Evolutionary conservation across 2,329 filamentous ascomycete genomes (phyloP), one percentile per base, ranked within the genome.

Genomic region (Diplodia corticola): DNA sequence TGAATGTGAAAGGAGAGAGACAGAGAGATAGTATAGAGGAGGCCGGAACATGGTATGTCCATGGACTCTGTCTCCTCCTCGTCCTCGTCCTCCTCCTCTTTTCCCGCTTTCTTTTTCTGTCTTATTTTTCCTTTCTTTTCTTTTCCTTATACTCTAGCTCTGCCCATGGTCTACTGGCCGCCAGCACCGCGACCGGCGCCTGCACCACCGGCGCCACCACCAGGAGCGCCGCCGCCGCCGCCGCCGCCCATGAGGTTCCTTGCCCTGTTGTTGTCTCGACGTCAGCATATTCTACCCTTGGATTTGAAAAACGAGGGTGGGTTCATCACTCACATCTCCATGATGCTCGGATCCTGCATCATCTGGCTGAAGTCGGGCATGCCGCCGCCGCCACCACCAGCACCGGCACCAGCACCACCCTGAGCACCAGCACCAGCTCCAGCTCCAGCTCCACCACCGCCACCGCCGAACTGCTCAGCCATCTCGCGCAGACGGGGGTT

Each of bases 301-400:
- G n/a, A 30, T 53, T n/a, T 17, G 15, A 22, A 48, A 26, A 65
- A 20, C 20, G 15, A 6, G 22, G 17, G 24, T 28, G 7, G 20
- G 22, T 33, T 15, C 17, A 20, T 9, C 26, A 87, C 91, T 91
- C 81, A 96, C 93, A 98, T 93, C 67, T 97, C 92, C 51, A 92
- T 92, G 78, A 99, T 90, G 76, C 82, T 91, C 55, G 95, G 95
- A 77, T 99, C 95, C 70, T 88, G 90, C 95, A 99, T 97, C 78
- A 99, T 82, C 70, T 85, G 85, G 65, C 86, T 84, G 74, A 98
- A 83, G 78, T 98, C 92, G 7, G 95, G 95, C 90, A 97, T 93
- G 60, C 94, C 94, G 63, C 91, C 91, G 63, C 91, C 91, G 13
- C 77, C 74, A 12, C 70, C 71, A n/a, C n/a, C n/a, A n/a, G n/a